Evolutionary conservation across 2,329 filamentous ascomycete genomes (phyloP).

Genomic region (Epichloe baconii): DNA sequence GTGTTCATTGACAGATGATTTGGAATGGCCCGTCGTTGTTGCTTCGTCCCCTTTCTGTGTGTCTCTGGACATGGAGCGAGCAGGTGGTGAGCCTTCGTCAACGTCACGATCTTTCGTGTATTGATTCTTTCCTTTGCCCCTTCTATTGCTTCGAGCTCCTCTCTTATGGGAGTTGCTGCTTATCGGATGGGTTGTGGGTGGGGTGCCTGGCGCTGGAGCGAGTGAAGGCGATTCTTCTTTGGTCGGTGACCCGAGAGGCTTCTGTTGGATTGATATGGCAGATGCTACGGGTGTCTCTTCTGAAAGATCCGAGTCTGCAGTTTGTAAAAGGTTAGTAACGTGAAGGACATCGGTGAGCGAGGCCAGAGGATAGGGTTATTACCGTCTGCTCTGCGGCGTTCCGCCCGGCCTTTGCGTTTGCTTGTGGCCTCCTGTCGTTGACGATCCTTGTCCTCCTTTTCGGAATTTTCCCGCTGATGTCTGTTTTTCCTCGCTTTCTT

Average conservation of each 20-base stretch:
- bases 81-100: constrained; percentile 44
- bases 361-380: constrained; percentile 9
- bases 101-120: constrained; percentile 64
- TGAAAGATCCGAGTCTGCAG: constrained; percentile 55
- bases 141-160: constrained; percentile 48
- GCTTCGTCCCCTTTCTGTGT: constrained; percentile 25
- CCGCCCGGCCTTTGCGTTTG: constrained; percentile 70
- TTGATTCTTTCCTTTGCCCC: constrained; percentile 64
- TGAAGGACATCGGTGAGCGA: neutral
- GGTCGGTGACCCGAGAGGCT: constrained; percentile 17
- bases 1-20: constrained; percentile 26
- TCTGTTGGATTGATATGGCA: constrained; percentile 14
- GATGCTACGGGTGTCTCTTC: constrained; percentile 49
- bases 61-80: constrained; percentile 41
- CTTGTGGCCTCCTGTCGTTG: constrained; percentile 61
- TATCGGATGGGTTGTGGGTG: constrained; percentile 31
- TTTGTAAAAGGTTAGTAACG: neutral
- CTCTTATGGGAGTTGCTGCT: constrained; percentile 42
- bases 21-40: constrained; percentile 20
- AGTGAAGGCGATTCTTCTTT: constrained; percentile 16
- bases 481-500: constrained; percentile 51
- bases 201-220: constrained; percentile 24
- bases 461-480: constrained; percentile 47
- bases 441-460: constrained; percentile 62
- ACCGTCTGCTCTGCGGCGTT: constrained; percentile 74